Conservation (phyloP, 1,284 basidiomycete genomes). For the Inonotus obliquus region DNA sequence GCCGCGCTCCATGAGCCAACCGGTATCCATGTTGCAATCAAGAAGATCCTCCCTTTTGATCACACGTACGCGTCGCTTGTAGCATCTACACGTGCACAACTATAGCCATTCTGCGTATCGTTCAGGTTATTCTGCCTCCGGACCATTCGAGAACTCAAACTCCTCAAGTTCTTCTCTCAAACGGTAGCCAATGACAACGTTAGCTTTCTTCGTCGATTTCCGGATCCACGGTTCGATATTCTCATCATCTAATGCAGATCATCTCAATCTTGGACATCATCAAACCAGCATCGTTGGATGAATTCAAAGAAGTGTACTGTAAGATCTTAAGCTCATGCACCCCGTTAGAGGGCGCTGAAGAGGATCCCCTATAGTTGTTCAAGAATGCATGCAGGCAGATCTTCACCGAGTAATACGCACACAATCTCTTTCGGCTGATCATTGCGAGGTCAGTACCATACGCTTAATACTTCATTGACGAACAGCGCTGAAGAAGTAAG, state of each 20-base stretch:
- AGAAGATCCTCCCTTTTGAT: slow-evolving; percentile 97
- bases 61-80: slow-evolving; percentile 55
- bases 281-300: slow-evolving; percentile 82
- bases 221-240: background rate
- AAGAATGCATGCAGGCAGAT: slow-evolving; percentile 99
- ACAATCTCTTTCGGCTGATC: slow-evolving; percentile 14
- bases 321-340: slow-evolving; percentile 26
- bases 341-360: background rate
- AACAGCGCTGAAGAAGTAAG: slow-evolving; percentile 95
- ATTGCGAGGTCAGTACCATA: slow-evolving; percentile 6
- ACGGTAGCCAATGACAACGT: slow-evolving; percentile 88
- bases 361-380: slow-evolving; percentile 38
- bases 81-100: background rate
- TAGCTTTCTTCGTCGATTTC: background rate
- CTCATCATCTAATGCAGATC: slow-evolving; percentile 47
- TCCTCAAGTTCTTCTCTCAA: slow-evolving; percentile 88
- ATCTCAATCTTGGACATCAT: slow-evolving; percentile 96
- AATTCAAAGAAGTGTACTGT: slow-evolving; percentile 94
- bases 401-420: slow-evolving; percentile 88
- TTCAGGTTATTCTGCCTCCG: slow-evolving; percentile 7
- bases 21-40: slow-evolving; percentile 89
- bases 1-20: slow-evolving; percentile 80
- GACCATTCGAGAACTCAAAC: slow-evolving; percentile 12
- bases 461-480: slow-evolving; percentile 37
- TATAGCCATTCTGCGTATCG: background rate